Percentiles rank a stretch among this genome's conserved stretches.
phyloP scores from a whole-genome alignment of 768 basidiomycete species.

The Boletus subcaerulescens region DNA sequence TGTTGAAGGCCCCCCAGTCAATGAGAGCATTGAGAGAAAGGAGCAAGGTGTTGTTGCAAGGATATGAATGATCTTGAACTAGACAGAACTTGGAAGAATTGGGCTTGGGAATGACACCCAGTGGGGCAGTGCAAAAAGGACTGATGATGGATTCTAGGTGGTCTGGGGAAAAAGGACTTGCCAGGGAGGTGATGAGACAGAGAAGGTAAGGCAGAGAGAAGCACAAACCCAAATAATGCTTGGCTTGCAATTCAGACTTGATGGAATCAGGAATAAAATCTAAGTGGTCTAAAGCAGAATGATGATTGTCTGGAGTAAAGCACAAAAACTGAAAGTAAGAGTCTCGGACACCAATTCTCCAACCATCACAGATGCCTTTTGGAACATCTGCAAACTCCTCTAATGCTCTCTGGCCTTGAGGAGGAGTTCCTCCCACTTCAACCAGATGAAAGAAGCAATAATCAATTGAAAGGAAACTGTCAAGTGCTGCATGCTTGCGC shows the following conservation, averaged over 20 bases:
- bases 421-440: conserved; percentile 12
- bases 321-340: neutral
- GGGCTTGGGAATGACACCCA: too few species aligned
- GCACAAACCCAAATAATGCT: too few species aligned
- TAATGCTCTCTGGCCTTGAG: neutral
- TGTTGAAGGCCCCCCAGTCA: too few species aligned
- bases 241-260: too few species aligned
- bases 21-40: too few species aligned
- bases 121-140: too few species aligned
- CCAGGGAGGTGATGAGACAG: too few species aligned
- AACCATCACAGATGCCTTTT: neutral
- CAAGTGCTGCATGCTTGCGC: conserved; percentile 13
- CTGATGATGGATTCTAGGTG: too few species aligned
- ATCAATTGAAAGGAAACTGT: conserved; percentile 19
- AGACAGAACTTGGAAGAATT: too few species aligned
- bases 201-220: too few species aligned
- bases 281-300: neutral
- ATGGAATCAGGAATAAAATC: conserved; percentile 9
- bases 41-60: too few species aligned
- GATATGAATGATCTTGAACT: too few species aligned
- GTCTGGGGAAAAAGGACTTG: neutral
- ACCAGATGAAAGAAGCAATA: conserved; percentile 23
- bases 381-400: neutral
- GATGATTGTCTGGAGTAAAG: neutral
- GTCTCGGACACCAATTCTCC: neutral